Conservation (phyloP, 2,329 filamentous ascomycete species). For the Neopestalotiopsis sp. region DNA sequence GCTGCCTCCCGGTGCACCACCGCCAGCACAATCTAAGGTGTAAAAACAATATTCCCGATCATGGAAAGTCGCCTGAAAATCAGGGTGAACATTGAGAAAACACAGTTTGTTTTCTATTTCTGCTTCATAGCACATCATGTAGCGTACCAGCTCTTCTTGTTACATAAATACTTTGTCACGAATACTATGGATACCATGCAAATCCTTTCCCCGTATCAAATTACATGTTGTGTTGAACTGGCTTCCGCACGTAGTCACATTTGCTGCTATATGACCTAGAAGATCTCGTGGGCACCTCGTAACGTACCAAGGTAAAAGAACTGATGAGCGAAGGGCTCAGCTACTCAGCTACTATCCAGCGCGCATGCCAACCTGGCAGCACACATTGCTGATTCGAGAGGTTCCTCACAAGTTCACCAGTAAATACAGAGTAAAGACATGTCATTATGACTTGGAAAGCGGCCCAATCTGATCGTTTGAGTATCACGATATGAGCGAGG, state of each 20-base stretch:
- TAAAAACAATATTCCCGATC: neutral
- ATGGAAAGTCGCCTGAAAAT: neutral
- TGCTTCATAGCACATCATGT: neutral
- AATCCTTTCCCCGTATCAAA: neutral
- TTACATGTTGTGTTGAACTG: neutral
- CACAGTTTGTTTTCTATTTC: neutral
- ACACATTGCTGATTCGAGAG: too few relatives aligned
- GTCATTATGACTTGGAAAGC: too few relatives aligned
- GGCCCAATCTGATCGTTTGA: too few relatives aligned
- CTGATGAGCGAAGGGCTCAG: too few relatives aligned
- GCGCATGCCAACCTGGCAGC: too few relatives aligned
- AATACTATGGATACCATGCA: constrained; percentile 7
- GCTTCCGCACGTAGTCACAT: neutral
- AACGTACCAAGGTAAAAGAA: too few relatives aligned
- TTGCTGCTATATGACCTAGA: too few relatives aligned
- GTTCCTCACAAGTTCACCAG: too few relatives aligned
- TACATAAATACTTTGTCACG: neutral
- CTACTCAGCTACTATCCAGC: too few relatives aligned
- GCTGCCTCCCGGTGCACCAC: constrained; percentile 24
- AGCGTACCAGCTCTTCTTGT: neutral
- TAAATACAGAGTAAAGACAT: too few relatives aligned
- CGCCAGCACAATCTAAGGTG: constrained; percentile 30
- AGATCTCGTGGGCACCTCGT: too few relatives aligned
- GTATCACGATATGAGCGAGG: too few relatives aligned
- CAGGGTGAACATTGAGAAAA: neutral